Evolutionary conservation across 179 eudicot genomes (phyloP), one percentile per base, ranked within the genome.

Genomic region (Gypsophila paniculata): DNA sequence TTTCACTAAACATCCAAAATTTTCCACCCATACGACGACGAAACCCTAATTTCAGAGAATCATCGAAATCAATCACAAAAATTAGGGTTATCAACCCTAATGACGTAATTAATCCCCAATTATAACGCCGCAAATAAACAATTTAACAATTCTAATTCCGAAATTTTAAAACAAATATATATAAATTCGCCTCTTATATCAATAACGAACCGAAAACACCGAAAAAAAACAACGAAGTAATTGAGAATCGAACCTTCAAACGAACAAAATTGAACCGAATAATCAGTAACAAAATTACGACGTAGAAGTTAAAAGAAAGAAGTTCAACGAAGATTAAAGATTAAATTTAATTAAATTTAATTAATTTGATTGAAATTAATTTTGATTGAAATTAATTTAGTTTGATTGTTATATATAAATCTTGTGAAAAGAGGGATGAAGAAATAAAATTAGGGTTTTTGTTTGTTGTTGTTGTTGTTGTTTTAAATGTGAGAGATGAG

Each of bases 371-470:
- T 29, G 1, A 1, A 29, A 29, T 29, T 29, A 1, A 29, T 1
- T 29, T 29, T 29, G 4, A 29, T 29, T 29, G 1, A 29, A 4
- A 1, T 29, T 29, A 29, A 4, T 42, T 42, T n/a, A n/a, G n/a
- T n/a, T n/a, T n/a, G n/a, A n/a, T n/a, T n/a, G n/a, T n/a, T 17
- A n/a, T 32, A 11, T 60, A 12, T 14, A 12, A 60, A 60, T 60
- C 14, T 5, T 38, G 61, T 29, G 34, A 29, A 29, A 29, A 46
- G n/a, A 29, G 23, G 34, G 66, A 34, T 34, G 59, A 18, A 42
- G 46, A 42, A 42, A 53, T 59, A n/a, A 70, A 70, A 70, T 70
- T 76, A 76, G 79, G 79, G 79, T 76, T 76, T 76, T 54, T 54
- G 59, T 54, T 54, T 53, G 57, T 42, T 42, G 46, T 6, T 6